Percentiles rank a stretch among this genome's conserved stretches.
Evolutionary conservation across 2,329 filamentous ascomycete genomes (phyloP).

Genomic region (Elsinoe ampelina): DNA sequence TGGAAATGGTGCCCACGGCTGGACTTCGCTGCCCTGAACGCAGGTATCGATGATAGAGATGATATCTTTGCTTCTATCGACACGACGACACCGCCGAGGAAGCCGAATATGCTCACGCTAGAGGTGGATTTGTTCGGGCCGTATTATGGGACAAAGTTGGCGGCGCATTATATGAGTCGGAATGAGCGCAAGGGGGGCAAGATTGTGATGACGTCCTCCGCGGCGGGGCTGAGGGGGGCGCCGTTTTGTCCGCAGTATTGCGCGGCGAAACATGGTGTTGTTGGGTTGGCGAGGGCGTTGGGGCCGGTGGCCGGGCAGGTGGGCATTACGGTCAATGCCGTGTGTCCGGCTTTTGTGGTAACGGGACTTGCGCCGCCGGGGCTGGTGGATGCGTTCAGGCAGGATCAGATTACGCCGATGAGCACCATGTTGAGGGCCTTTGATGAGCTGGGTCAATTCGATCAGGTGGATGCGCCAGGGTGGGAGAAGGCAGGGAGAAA

Average conservation of each 20-base stretch:
- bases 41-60: constrained; percentile 30
- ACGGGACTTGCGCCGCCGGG: constrained; percentile 33
- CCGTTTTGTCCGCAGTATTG: constrained; percentile 33
- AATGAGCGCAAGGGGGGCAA: constrained; percentile 22
- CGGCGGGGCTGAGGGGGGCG: constrained; percentile 27
- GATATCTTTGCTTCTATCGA: constrained; percentile 26
- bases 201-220: constrained; percentile 28
- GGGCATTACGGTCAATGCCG: constrained; percentile 32
- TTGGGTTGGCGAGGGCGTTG: constrained; percentile 31
- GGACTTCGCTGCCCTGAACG: constrained; percentile 27
- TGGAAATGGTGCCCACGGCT: constrained; percentile 22
- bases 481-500: constrained; percentile 21
- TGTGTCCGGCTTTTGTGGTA: constrained; percentile 33
- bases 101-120: constrained; percentile 29
- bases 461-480: constrained; percentile 18
- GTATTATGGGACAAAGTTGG: constrained; percentile 31
- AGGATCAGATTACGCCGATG: constrained; percentile 34
- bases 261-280: constrained; percentile 34
- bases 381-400: constrained; percentile 29
- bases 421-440: constrained; percentile 33
- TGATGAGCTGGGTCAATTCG: constrained; percentile 26
- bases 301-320: constrained; percentile 28
- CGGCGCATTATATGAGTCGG: constrained; percentile 29
- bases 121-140: constrained; percentile 27
- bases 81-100: constrained; percentile 20